Evolutionary conservation across 208 protist genomes (phyloP), one percentile per base, ranked within the genome.

Genomic region (Leishmania tropica): DNA sequence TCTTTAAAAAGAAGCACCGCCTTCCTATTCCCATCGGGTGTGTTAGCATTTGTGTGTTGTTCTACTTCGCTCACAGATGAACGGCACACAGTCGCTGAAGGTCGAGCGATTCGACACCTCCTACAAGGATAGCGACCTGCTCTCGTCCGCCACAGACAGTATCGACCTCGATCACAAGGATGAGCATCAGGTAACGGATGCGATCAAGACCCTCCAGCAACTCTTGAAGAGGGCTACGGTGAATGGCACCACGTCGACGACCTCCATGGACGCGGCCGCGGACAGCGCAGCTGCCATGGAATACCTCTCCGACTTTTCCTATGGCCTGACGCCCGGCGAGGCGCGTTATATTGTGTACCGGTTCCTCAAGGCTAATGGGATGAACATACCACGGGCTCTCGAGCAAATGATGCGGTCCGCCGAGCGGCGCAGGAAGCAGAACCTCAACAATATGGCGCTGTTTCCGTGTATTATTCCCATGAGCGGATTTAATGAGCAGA

Each of bases 391-490:
- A 17, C 81, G 88, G 13, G 77, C 93, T 0, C 71, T 92, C 11
- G 64, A 88, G 31, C 76, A 85, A 21, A 42, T 91, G 42, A 75
- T 64, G 13, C 53, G 74, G 3, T 83, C 90, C 3, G 84, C 79
- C 40, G 81, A 89, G 74, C 88, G 91, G 68, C 86, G 91, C 40
- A 78, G 78, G 42, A 84, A 83, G 37, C 91, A 94, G 47, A 87
- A 88, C 73, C 24, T 96, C 17, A 86, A 95, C 54, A 83, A 78
- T 10, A 87, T 94, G 79, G 79, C 85, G 21, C 84, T 93, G 67
- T 95, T 94, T 62, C 83, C 91, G 0, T 88, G 83, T 24, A 78
- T 94, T 21, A 88, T 96, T 74, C 89, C 88, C 4, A 81, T 91
- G 13, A 82, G 78, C 40, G 93, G 93, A 1, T 96, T 91, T 73